phyloP scores from a whole-genome alignment of 805 yeast genomes.

The Schwanniomyces yamadae region DNA sequence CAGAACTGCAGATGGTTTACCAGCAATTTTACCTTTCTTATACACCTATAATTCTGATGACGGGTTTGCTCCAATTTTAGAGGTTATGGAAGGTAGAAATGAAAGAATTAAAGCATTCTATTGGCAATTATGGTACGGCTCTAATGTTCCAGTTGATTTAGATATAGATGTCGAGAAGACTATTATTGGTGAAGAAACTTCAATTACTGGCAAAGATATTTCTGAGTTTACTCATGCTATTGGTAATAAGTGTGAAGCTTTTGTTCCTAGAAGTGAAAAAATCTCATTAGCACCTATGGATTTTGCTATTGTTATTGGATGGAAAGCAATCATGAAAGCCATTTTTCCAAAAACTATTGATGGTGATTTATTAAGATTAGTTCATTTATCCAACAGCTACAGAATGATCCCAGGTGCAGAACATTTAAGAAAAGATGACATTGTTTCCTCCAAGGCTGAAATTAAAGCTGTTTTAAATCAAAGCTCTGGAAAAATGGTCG shows the following conservation, averaged over 20 bases:
- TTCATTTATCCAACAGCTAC: conserved; percentile 93
- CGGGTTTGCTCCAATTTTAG: conserved; percentile 95
- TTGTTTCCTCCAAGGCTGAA: conserved; percentile 77
- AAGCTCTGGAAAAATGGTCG: conserved; percentile 92
- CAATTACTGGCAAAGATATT: conserved; percentile 73
- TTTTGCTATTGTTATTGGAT: conserved; percentile 96
- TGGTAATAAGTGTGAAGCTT: conserved; percentile 96
- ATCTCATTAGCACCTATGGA: conserved; percentile 96
- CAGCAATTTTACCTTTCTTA: conserved; percentile 73
- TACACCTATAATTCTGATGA: conserved; percentile 78
- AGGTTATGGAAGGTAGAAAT: conserved; percentile 87
- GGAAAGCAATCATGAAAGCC: conserved; percentile 98
- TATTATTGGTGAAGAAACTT: conserved; percentile 67
- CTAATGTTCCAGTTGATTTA: conserved; percentile 56
- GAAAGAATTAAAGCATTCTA: conserved; percentile 91
- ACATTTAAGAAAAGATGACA: conserved; percentile 86
- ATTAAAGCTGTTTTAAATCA: conserved; percentile 87
- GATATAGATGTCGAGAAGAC: conserved; percentile 69
- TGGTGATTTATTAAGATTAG: conserved; percentile 92
- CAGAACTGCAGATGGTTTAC: conserved; percentile 75
- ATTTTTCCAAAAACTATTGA: conserved; percentile 95
- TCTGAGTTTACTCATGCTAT: conserved; percentile 95
- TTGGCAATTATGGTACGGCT: conserved; percentile 96
- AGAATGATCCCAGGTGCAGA: conserved; percentile 88
- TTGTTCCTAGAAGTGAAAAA: conserved; percentile 83